Base-by-base conservation (phyloP, 495 filamentous ascomycete species). In the Penicillium riverlandense region DNA sequence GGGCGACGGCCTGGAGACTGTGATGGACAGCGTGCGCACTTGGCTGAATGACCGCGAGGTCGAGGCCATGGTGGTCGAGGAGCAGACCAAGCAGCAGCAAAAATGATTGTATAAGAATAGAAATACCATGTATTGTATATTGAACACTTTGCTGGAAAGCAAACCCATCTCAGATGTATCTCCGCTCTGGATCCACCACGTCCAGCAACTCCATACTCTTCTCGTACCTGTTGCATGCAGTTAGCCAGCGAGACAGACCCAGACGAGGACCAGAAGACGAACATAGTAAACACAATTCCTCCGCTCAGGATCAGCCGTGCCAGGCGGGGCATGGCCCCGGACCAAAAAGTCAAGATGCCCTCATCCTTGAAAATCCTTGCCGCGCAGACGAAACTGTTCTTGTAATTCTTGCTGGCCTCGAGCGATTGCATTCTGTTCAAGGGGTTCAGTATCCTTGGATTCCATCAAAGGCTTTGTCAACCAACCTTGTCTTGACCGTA, bases 211-310 rank as follows among this genome's bases (percentile, higher is more conserved):
- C 94, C 68, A 98, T 96, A 34, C 85, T 85, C 74, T 97, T 97
- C 70, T 98, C 92, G 62, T 98, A 97, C 79, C 79, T 83, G 46
- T 35, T 48, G 38, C 22, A 22, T 22, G 11, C 31, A 37, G 48
- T 38, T 46, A 42, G 55, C 49, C 38, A 55, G 47, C 14, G 29
- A 29, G 13, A 38, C 40, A 28, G 30, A 15, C 29, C 36, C 8
- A 30, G 22, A 28, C 9, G 15, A 13, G 30, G 29, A 12, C 27
- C n/a, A 14, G 6, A 35, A 35, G 38, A 70, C 77, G 47, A 60
- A 84, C 90, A 97, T 95, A 4, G 94, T 90, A 59, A 98, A 98
- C 41, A 98, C 94, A 58, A 98, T 95, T 13, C 92, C 92, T 40
- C 92, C 92, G 58, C 89, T 95, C 70, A 90, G 41, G 47, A 96